Conservation (phyloP, 2,329 filamentous ascomycete species). For the Arachnomyces sp. region DNA sequence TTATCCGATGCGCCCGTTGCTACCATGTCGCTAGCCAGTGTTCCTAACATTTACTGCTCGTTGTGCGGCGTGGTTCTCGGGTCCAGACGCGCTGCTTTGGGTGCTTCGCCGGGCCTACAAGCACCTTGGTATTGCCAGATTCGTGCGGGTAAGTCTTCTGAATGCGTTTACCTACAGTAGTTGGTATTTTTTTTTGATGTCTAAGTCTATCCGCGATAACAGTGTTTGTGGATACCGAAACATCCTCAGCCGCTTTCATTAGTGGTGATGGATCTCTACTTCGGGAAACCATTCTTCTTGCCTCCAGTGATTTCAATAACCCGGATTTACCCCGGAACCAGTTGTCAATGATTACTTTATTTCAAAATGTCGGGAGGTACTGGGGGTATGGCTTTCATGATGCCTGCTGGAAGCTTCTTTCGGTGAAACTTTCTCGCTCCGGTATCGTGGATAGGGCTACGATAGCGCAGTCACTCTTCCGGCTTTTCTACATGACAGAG, state of each 20-base stretch:
- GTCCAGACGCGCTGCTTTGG: no score
- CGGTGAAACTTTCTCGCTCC: background rate
- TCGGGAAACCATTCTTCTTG: background rate
- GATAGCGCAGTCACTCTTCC: background rate
- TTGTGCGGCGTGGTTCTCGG: slow-evolving; percentile 5
- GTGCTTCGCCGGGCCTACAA: no score
- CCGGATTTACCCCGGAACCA: background rate
- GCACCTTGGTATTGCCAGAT: background rate
- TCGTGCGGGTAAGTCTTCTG: background rate
- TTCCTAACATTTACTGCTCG: slow-evolving; percentile 2
- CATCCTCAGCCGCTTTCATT: background rate
- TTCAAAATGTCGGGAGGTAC: background rate
- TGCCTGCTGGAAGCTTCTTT: slow-evolving; percentile 4
- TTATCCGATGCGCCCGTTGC: no score
- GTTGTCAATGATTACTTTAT: background rate
- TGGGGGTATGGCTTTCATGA: slow-evolving; percentile 8
- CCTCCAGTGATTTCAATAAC: background rate
- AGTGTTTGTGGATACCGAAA: no score
- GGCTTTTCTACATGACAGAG: background rate
- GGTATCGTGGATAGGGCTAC: background rate
- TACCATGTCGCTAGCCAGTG: no score
- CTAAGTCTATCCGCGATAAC: background rate
- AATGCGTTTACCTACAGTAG: background rate
- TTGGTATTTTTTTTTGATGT: no score
- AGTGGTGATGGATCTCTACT: background rate